phyloP scores from a whole-genome alignment of 805 yeast species.

The Danielia reshetovae region DNA sequence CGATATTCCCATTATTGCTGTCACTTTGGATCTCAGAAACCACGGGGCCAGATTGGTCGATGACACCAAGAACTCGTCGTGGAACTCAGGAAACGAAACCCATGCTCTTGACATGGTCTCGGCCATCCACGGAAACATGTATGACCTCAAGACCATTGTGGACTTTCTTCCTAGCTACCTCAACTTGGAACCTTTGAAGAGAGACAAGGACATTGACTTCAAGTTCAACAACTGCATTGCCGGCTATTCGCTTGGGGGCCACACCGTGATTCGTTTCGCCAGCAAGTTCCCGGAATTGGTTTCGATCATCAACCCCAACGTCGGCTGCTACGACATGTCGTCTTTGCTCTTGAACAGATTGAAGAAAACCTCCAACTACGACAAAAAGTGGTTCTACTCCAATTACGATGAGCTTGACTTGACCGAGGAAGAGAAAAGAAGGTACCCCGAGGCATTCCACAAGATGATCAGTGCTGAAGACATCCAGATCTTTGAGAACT shows the following conservation, averaged over 20 bases:
- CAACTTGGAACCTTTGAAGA: conserved; percentile 27
- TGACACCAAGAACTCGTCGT: conserved; percentile 32
- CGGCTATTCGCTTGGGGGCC: conserved; percentile 59
- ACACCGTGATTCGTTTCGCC: conserved; percentile 47
- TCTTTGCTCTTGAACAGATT: conserved; percentile 43
- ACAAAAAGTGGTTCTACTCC: conserved; percentile 29
- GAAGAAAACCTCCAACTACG: conserved; percentile 18
- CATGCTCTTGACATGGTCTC: conserved; percentile 52
- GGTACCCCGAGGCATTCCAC: conserved; percentile 35
- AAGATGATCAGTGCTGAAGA: conserved; percentile 26
- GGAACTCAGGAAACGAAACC: conserved; percentile 46
- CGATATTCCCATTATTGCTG: conserved; percentile 38
- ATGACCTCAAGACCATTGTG: conserved; percentile 42
- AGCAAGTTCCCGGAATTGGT: conserved; percentile 34
- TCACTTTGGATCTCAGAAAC: conserved; percentile 51
- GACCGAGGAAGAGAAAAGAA: conserved; percentile 20
- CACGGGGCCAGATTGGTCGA: conserved; percentile 49
- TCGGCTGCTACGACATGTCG: conserved; percentile 48
- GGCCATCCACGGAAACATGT: conserved; percentile 43
- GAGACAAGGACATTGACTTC: conserved; percentile 18
- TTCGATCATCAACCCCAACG: conserved; percentile 43
- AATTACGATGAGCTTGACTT: conserved; percentile 33
- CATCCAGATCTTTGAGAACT: conserved; percentile 27
- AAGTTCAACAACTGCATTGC: conserved; percentile 35
- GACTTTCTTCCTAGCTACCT: conserved; percentile 42